phyloP scores from a whole-genome alignment of 768 basidiomycete species.

The Paxillus ammoniavirescens region DNA sequence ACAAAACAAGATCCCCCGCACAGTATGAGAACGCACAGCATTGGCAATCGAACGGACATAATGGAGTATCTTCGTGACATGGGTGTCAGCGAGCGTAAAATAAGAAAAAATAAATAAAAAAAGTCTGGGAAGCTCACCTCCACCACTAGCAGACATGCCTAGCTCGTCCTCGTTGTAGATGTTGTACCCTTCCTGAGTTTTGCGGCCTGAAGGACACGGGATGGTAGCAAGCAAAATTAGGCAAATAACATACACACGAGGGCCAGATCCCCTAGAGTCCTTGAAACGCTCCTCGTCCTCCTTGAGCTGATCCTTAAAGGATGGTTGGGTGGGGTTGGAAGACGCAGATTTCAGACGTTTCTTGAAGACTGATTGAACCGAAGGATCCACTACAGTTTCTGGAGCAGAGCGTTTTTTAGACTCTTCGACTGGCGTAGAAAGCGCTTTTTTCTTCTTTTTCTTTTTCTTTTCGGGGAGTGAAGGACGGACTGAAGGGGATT shows the following conservation, averaged over 20 bases:
- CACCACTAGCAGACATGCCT: conserved; percentile 62
- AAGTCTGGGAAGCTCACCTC: conserved; percentile 51
- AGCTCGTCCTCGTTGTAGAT: conserved; percentile 86
- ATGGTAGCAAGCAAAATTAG: conserved; percentile 8
- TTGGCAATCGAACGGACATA: conserved; percentile 88
- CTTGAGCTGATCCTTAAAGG: conserved; percentile 24
- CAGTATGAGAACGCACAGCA: conserved; percentile 61
- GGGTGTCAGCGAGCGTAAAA: conserved; percentile 18
- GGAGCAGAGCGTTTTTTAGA: conserved; percentile 35
- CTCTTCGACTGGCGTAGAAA: neutral
- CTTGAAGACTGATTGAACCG: conserved; percentile 29
- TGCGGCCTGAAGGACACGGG: conserved; percentile 51
- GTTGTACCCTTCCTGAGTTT: conserved; percentile 76
- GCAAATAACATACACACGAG: conserved; percentile 48
- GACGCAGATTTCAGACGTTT: conserved; percentile 39
- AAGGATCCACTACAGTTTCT: conserved; percentile 69
- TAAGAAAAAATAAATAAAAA: neutral
- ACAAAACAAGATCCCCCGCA: neutral
- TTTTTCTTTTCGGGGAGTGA: conserved; percentile 44
- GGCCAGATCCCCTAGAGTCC: conserved; percentile 72
- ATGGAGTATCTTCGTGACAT: conserved; percentile 60
- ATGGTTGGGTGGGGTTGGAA: conserved; percentile 15
- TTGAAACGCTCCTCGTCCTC: conserved; percentile 52
- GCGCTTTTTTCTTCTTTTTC: conserved; percentile 23
- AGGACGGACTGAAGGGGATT: conserved; percentile 18